A percentile compares a stretch with the other conserved stretches of the same genome.
Conservation (phyloP, 2,329 filamentous ascomycete genomes). For the Podosphaera fusca region DNA sequence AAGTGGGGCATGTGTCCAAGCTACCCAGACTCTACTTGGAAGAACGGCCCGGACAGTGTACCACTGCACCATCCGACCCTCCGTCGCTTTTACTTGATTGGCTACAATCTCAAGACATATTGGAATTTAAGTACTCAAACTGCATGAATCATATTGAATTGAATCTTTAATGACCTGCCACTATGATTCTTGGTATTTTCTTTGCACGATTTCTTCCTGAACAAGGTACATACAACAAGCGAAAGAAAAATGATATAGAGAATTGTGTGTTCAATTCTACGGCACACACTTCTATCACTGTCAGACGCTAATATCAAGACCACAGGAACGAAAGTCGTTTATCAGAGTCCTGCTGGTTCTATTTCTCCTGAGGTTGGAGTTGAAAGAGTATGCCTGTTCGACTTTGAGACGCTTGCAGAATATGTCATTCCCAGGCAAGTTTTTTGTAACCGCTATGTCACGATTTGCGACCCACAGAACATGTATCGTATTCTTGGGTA, state of each 20-base stretch:
- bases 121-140: no score
- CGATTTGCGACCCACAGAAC: slow-evolving; percentile 46
- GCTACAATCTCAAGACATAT: no score
- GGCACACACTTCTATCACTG: neutral
- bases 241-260: neutral
- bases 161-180: no score
- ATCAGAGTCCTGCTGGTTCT: slow-evolving; percentile 37
- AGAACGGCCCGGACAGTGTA: no score
- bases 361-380: slow-evolving; percentile 27
- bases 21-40: no score
- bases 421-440: slow-evolving; percentile 90
- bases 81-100: no score
- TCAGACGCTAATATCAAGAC: neutral
- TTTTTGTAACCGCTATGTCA: slow-evolving; percentile 79
- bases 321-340: slow-evolving; percentile 36
- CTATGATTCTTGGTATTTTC: slow-evolving; percentile 47
- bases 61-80: no score
- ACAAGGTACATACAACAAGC: slow-evolving; percentile 25
- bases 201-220: slow-evolving; percentile 45
- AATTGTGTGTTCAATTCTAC: neutral
- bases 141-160: no score
- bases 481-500: slow-evolving; percentile 65
- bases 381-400: slow-evolving; percentile 42
- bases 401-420: slow-evolving; percentile 68
- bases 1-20: no score